Base-by-base conservation (phyloP, 768 basidiomycete genomes). In the Lanmaoa rubissima region DNA sequence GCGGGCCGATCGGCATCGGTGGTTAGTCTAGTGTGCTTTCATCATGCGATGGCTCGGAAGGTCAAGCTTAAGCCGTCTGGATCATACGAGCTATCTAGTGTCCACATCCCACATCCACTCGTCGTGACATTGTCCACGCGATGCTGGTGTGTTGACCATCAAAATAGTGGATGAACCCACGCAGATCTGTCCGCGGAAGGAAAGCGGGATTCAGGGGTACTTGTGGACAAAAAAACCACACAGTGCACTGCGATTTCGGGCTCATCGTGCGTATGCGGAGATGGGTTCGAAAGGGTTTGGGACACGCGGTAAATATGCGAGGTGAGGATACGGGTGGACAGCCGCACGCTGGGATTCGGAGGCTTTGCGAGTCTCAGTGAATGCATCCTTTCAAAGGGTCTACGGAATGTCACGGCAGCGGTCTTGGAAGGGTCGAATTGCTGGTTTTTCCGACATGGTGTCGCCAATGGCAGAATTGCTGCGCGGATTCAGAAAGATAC, bases 1-100 rank as follows among this genome's bases (percentile, higher is more conserved):
- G 47, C 60, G 58, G 57, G 36, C 69, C 69, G 65, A 53, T 54
- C 62, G 60, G 65, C 64, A 63, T 66, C 51, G 54, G 63, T 13
- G 34, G 57, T 39, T 42, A 28, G 51, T 46, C 40, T 51, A 34
- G 43, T 17, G 36, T 51, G 48, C 32, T 43, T 19, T 42, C 57
- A 43, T 48, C 38, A 32, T 51, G 48, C 34, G 43, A 26, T 35
- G 24, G 17, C n/a, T 41, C 42, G 28, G 56, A 35, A 17, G 35
- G 35, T 36, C 28, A 38, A 26, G 28, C n/a, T 28, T 38, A 34
- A 24, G 28, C 16, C 14, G n/a, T 21, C 31, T 34, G 41, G 3
- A n/a, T 36, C 13, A 45, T 35, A 28, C 39, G 19, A 34, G 4
- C 32, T 5, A 41, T 28, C 26, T 11, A 28, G 44, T 26, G 8